Evolutionary conservation across 2,329 filamentous ascomycete genomes (phyloP), one percentile per base, ranked within the genome.

Genomic region (Pseudocercospora pini-densiflorae): DNA sequence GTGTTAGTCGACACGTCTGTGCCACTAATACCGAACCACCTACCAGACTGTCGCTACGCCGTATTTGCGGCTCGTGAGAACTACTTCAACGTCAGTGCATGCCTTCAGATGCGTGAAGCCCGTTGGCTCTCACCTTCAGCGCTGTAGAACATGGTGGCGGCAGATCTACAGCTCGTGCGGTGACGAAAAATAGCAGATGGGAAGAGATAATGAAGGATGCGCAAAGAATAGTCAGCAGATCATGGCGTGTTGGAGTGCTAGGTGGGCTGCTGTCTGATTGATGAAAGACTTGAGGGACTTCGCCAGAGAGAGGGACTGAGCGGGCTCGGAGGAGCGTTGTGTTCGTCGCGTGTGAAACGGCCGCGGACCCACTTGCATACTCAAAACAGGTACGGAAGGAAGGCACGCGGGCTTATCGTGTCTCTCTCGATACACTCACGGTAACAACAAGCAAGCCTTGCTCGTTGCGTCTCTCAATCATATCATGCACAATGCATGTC

Each of bases 11-110:
- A 19, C 16, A 43, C 8, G 53, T 19, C 64, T 47, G n/a, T 5
- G 54, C 10, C 21, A 36, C 5, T 21, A 10, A 16, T 51, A 51
- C 12, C n/a, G 49, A 7, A 33, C 5, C 24, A 60, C 87, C 75
- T 84, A 97, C 94, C 95, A 99, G 67, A 99, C 90, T 1, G 94
- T 99, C 14, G 94, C 91, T 64, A 99, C 92, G 63, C 95, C 95
- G 86, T 97, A 92, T 77, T 95, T 90, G 76, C 89, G 89, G 68
- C 87, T 94, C 3, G 90, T 95, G 63, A 99, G 87, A 66, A 99
- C 88, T 89, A 59, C 33, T 54, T 61, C 45, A 29, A n/a, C 12
- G 62, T 70, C 62, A 68, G 65, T 61, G 31, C 40, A 24, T 59
- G 49, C 63, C 59, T 59, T 59, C 43, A 57, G 14, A 19, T 47